Conservation (phyloP, 2,329 filamentous ascomycete species). For the Fusarium subglutinans region DNA sequence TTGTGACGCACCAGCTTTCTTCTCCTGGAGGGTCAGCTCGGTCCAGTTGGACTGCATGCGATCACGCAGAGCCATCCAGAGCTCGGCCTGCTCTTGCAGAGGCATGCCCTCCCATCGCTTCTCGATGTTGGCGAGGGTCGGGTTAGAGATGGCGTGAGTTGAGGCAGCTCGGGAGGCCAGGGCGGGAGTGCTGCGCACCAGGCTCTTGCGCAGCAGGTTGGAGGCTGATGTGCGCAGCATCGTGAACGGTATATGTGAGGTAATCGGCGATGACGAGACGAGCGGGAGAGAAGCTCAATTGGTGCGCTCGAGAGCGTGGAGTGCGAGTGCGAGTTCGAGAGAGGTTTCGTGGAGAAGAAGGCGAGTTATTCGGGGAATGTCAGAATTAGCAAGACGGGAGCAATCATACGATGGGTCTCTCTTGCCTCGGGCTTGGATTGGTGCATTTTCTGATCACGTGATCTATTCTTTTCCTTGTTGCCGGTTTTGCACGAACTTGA, state of each 20-base stretch:
- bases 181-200: slow-evolving; percentile 57
- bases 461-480: slow-evolving; percentile 9
- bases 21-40: slow-evolving; percentile 94
- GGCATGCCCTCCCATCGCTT: slow-evolving; percentile 99
- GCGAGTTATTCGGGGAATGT: slow-evolving; percentile 40
- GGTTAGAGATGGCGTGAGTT: slow-evolving; percentile 96
- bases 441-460: slow-evolving; percentile 8
- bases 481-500: slow-evolving; percentile 31
- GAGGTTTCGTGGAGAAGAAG: slow-evolving; percentile 34
- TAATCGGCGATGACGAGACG: slow-evolving; percentile 23
- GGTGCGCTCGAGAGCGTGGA: slow-evolving; percentile 43
- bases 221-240: slow-evolving; percentile 67
- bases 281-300: slow-evolving; percentile 46
- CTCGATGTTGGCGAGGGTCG: slow-evolving; percentile 97
- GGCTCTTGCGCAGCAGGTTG: slow-evolving; percentile 61
- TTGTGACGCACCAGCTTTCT: slow-evolving; percentile 91
- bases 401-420: slow-evolving; percentile 45
- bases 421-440: slow-evolving; percentile 22
- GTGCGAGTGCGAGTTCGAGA: slow-evolving; percentile 33
- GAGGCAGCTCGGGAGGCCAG: slow-evolving; percentile 65
- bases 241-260: slow-evolving; percentile 42
- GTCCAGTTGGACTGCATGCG: slow-evolving; percentile 99
- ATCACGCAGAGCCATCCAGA: slow-evolving; percentile 98
- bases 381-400: slow-evolving; percentile 33
- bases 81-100: slow-evolving; percentile 97